phyloP scores from a whole-genome alignment of 768 basidiomycete species.

The Hericium erinaceus region DNA sequence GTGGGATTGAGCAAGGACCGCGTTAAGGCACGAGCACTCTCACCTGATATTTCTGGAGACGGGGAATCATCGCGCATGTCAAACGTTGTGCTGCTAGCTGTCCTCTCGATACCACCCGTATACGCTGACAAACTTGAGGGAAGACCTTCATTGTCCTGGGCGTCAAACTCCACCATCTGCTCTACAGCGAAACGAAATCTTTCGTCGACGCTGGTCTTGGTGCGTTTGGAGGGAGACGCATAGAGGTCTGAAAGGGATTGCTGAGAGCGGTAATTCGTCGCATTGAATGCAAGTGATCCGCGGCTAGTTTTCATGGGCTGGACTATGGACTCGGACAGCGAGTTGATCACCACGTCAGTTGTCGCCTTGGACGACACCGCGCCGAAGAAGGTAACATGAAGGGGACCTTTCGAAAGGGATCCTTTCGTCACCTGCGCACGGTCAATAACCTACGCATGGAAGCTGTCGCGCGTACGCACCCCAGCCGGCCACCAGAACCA shows the following conservation, averaged over 20 bases:
- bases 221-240: conserved; percentile 2
- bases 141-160: conserved; percentile 10
- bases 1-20: neutral
- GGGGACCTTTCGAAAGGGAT: conserved; percentile 18
- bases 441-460: neutral
- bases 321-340: conserved; percentile 32
- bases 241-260: too few relatives aligned
- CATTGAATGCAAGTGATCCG: conserved; percentile 32
- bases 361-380: conserved; percentile 16
- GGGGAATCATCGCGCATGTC: neutral
- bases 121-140: conserved; percentile 13
- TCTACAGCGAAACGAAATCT: conserved; percentile 11
- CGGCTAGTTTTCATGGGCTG: conserved; percentile 26
- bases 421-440: conserved; percentile 7
- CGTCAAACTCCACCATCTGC: conserved; percentile 11
- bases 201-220: conserved; percentile 9
- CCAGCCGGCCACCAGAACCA: conserved; percentile 65
- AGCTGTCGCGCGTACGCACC: conserved; percentile 28
- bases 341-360: conserved; percentile 17
- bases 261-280: conserved; percentile 22
- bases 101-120: neutral
- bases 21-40: conserved; percentile 5
- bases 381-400: conserved; percentile 23
- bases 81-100: neutral
- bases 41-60: neutral